Conservation (phyloP, 441 rosid species). For the Pelargonium citronellum region DNA sequence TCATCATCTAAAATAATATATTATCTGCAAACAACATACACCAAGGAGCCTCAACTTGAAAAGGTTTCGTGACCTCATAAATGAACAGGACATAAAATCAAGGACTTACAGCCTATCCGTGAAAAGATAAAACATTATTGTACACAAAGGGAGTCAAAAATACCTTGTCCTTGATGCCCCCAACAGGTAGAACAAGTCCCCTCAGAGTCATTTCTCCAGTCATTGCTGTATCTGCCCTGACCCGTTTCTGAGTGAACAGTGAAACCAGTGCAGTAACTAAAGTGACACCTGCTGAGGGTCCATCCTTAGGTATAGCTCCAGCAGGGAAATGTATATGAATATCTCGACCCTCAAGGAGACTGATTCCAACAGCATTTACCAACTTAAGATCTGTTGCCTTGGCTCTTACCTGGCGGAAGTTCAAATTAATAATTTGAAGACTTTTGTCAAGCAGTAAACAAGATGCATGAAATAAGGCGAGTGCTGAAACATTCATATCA, state of each 20-base stretch:
- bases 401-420: constrained; percentile 61
- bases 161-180: constrained; percentile 97
- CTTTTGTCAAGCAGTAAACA: background rate
- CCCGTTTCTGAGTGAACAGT: constrained; percentile 70
- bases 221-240: constrained; percentile 98
- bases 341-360: constrained; percentile 82
- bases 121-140: too few species aligned
- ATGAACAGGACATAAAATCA: too few species aligned
- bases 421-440: constrained; percentile 8
- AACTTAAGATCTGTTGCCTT: constrained; percentile 73
- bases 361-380: constrained; percentile 51
- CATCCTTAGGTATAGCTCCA: constrained; percentile 97
- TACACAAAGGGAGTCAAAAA: background rate
- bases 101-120: too few species aligned
- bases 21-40: too few species aligned
- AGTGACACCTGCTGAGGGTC: constrained; percentile 98
- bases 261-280: constrained; percentile 93
- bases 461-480: background rate
- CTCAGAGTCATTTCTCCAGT: constrained; percentile 98
- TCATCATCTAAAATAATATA: too few species aligned
- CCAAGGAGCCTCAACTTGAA: too few species aligned
- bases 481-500: background rate
- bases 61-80: too few species aligned
- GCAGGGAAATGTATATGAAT: constrained; percentile 97
- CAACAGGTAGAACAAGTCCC: constrained; percentile 98